Base-by-base conservation (phyloP, 208 protist genomes). In the Herpetomonas samuelpessoai region DNA sequence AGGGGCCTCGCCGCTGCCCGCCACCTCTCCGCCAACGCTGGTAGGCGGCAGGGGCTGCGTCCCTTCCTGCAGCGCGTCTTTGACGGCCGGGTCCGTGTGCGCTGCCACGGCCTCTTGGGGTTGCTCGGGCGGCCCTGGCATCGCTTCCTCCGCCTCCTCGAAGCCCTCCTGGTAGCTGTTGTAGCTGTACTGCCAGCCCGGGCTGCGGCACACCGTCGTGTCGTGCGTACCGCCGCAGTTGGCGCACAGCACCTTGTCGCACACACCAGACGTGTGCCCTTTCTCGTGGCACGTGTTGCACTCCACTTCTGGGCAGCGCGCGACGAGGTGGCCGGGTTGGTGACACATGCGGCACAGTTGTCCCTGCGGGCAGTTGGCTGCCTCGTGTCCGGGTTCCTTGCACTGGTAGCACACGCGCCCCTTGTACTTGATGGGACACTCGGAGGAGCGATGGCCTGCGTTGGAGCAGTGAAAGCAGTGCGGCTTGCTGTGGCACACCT, bases 381-480 rank as follows among this genome's bases (percentile, higher is more conserved):
- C 86, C 56, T 92, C 81, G 68, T 95, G 88, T 0, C 88, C 88
- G 1, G 88, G 88, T 62, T 91, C 81, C 29, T 92, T 91, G 67
- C 88, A 95, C 65, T 90, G 80, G 57, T 95, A 95, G 68, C 88
- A 95, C 28, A 95, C 74, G 3, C 83, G 76, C 0, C 88, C 88
- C 45, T 83, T 84, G 28, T 29, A 66, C 44, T 76, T 81, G 54
- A 90, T 71, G 22, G 85, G 88, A 54, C 88, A 95, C 53, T 91
- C 83, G 12, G 71, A 77, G 1, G 88, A 92, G 57, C 71, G 65
- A 72, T 95, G 88, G 9, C 88, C 88, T 0, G 73, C 60, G 60
- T 83, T 52, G 27, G 85, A 80, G 70, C 88, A 95, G 70, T 95
- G 85, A 70, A 90, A 95, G 79, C 88, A 95, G 69, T 91, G 79